These are phyloP conservation scores for Breviolum minutum DNA, from an alignment of 73 alveolate genomes.

Conservation along the genomic window DNA sequence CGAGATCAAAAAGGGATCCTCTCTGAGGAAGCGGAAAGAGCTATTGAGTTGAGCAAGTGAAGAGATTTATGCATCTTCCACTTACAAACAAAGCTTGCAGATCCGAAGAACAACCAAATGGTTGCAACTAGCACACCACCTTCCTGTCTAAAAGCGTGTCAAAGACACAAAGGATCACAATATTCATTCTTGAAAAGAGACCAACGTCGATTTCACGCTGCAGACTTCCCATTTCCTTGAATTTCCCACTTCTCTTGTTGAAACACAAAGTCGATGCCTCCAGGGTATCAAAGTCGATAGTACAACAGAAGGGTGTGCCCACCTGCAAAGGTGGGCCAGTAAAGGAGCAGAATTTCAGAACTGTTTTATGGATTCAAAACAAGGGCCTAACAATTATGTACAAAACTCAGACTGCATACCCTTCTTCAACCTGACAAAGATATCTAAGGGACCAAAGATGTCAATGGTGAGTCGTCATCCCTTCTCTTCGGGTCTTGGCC, in stretches of 20 bases:
- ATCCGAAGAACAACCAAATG: too few species aligned
- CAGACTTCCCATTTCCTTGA: not conserved
- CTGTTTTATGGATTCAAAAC: not conserved
- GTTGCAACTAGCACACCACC: too few species aligned
- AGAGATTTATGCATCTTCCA: too few species aligned
- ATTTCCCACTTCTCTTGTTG: not conserved
- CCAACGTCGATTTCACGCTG: not conserved
- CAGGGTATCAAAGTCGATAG: slow-evolving; percentile 96
- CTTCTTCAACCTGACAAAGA: too few species aligned
- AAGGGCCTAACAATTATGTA: not conserved
- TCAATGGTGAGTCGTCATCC: too few species aligned
- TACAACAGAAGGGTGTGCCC: slow-evolving; percentile 97
- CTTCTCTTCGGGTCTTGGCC: not conserved
- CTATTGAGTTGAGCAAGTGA: too few species aligned
- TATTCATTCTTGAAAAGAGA: too few species aligned
- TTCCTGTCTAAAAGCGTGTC: too few species aligned
- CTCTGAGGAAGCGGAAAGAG: not conserved
- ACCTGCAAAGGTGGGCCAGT: not conserved
- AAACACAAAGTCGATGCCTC: not conserved
- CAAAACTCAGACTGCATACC: too few species aligned
- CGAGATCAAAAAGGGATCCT: not conserved
- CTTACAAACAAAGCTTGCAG: too few species aligned
- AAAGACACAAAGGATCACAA: too few species aligned
- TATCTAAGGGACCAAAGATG: too few species aligned
- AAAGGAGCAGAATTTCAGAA: not conserved